Conservation (phyloP, 116 monocot genomes). For the Dioscorea cayenensis region DNA sequence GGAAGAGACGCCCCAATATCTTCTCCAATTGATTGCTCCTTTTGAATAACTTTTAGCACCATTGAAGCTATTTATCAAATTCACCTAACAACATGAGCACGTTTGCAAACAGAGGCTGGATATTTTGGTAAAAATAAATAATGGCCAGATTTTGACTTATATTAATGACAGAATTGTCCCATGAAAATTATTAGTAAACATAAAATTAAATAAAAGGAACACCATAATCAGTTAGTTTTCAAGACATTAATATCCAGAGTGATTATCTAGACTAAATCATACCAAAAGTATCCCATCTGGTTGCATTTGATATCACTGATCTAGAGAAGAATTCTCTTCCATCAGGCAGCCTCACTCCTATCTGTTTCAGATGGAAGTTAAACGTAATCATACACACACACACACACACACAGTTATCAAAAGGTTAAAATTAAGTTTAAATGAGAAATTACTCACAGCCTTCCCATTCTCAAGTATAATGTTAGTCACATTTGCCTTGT, state of each 20-base stretch:
- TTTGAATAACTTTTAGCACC: too few relatives aligned
- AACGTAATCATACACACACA: not conserved
- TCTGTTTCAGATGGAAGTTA: slow-evolving; percentile 22
- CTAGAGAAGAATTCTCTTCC: slow-evolving; percentile 79
- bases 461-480: slow-evolving; percentile 70
- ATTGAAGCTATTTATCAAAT: too few relatives aligned
- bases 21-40: too few relatives aligned
- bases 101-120: too few relatives aligned
- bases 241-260: not conserved
- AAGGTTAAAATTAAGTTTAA: not conserved
- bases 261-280: not conserved
- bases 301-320: slow-evolving; percentile 95
- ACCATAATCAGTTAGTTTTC: not conserved
- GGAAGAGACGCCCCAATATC: too few relatives aligned
- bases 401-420: not conserved
- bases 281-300: slow-evolving; percentile 99
- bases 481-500: slow-evolving; percentile 75
- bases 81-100: too few relatives aligned
- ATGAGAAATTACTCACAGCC: slow-evolving; percentile 62
- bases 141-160: too few relatives aligned
- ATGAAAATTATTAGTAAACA: too few relatives aligned
- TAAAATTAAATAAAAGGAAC: not conserved
- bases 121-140: too few relatives aligned
- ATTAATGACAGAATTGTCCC: too few relatives aligned
- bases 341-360: slow-evolving; percentile 85